These are phyloP conservation scores for Lasiodiplodia theobromae DNA, from an alignment of 2,329 filamentous ascomycete species.

Conservation along the genomic window DNA sequence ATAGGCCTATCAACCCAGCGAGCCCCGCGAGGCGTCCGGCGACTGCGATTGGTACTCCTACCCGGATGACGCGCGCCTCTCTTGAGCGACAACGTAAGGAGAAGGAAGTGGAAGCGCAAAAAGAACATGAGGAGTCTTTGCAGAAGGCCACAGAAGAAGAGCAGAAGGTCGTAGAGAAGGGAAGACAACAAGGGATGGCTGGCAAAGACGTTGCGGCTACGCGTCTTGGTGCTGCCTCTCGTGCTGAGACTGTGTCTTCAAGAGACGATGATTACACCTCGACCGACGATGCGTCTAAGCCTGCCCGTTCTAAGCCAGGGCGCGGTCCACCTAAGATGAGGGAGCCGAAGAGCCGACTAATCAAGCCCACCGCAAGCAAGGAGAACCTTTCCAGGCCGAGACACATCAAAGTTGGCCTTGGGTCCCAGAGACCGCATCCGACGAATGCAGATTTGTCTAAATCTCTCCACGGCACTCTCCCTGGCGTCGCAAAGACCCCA, in stretches of 20 bases:
- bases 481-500: neutral
- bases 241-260: constrained; percentile 31
- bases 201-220: constrained; percentile 60
- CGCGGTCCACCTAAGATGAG: constrained; percentile 57
- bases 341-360: constrained; percentile 55
- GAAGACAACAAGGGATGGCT: constrained; percentile 50
- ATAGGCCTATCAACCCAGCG: constrained; percentile 25
- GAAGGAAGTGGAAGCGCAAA: constrained; percentile 66
- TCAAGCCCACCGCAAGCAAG: constrained; percentile 64
- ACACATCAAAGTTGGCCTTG: constrained; percentile 35
- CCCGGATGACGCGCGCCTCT: constrained; percentile 58
- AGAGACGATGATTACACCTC: constrained; percentile 47
- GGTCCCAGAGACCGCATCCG: constrained; percentile 48
- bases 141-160: constrained; percentile 72
- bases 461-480: constrained; percentile 26
- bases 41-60: constrained; percentile 30
- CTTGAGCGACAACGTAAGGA: constrained; percentile 68
- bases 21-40: constrained; percentile 15
- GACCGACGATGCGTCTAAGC: constrained; percentile 63
- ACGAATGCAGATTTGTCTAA: constrained; percentile 43
- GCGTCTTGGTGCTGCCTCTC: constrained; percentile 35
- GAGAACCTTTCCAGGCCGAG: constrained; percentile 66
- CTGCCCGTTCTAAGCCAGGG: constrained; percentile 63
- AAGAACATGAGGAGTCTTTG: constrained; percentile 67
- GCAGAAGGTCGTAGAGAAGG: constrained; percentile 36